Percentiles rank a stretch among this genome's conserved stretches.
These are phyloP conservation scores for Neonothopanus nambi DNA, from an alignment of 1,284 basidiomycete species.

Conservation along the genomic window DNA sequence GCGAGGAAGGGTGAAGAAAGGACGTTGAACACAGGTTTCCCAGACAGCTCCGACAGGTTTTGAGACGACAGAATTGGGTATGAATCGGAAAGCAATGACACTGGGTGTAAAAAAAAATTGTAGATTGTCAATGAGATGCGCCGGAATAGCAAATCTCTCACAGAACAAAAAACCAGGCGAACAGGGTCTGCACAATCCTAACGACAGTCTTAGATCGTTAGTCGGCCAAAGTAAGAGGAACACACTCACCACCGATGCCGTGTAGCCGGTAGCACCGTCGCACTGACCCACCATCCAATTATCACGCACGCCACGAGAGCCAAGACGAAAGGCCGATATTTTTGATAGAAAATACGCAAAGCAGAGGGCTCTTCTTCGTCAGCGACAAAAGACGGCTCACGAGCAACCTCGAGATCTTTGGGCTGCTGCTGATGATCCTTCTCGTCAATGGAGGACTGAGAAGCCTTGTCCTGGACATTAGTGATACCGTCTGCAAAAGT, in stretches of 20 bases:
- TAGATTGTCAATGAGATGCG: neutral
- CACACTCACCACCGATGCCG: constrained; percentile 68
- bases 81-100: constrained; percentile 77
- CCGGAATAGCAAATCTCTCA: constrained; percentile 29
- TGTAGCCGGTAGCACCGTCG: constrained; percentile 65
- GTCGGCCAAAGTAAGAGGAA: neutral
- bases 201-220: neutral
- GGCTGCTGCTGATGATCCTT: neutral
- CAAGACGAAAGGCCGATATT: constrained; percentile 48
- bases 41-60: constrained; percentile 68
- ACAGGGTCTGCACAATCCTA: constrained; percentile 78
- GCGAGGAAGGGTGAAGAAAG: constrained; percentile 70
- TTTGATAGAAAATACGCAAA: constrained; percentile 18
- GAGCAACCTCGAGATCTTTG: neutral
- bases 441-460: constrained; percentile 14
- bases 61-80: constrained; percentile 68
- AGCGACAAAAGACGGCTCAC: neutral
- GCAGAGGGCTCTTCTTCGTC: constrained; percentile 6
- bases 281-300: constrained; percentile 80
- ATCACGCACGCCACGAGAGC: constrained; percentile 57
- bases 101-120: constrained; percentile 36
- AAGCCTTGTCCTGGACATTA: neutral
- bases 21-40: constrained; percentile 61
- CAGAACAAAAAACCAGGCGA: constrained; percentile 79
- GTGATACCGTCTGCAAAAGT: constrained; percentile 8